Base-by-base conservation (phyloP, 208 protist genomes). In the Vickermania ingenoplastis region DNA sequence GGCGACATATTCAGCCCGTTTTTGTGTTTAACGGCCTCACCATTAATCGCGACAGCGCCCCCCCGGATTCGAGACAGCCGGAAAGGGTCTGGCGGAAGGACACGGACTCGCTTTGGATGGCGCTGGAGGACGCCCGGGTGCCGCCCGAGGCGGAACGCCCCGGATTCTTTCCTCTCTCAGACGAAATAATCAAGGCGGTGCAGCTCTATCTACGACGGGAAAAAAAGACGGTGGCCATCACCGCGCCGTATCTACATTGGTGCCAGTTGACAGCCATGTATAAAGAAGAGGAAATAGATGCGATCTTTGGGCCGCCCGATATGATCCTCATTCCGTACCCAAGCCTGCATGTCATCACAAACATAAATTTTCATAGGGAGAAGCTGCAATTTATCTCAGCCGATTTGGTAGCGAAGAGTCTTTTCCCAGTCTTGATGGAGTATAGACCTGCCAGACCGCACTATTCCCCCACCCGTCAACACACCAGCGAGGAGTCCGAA, bases 231-330 rank as follows among this genome's bases (percentile, higher is more conserved):
- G 52, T 82, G 56, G 70, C 75, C 30, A 67, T 91, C 60, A 91
- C 83, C 22, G 81, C 87, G 22, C 87, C 87, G 25, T 91, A 90
- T 62, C 65, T 89, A 2, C 86, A 90, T 53, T 94, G 87, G 87
- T 84, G 80, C 57, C 87, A 94, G 70, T 89, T 94, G 87, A 77
- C 71, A 27, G 74, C 82, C 7, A 71, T 89, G 31, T 76, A 88
- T 63, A 79, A 89, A 53, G 86, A 94, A 61, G 79, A 77, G 24
- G 66, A 86, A 26, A 81, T 76, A 1, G 60, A 89, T 61, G 58
- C 89, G 31, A 71, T 94, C 57, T 76, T 88, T 61, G 86, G 81
- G 7, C 71, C 81, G 17, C 74, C 86, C 0, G 86, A 94, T 72
- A 83, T 89, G 83, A 68, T 94, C 29, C 72, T 94, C 58, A 68